Evolutionary conservation across 441 rosid genomes (phyloP).

Genomic region (Kokia cookei): DNA sequence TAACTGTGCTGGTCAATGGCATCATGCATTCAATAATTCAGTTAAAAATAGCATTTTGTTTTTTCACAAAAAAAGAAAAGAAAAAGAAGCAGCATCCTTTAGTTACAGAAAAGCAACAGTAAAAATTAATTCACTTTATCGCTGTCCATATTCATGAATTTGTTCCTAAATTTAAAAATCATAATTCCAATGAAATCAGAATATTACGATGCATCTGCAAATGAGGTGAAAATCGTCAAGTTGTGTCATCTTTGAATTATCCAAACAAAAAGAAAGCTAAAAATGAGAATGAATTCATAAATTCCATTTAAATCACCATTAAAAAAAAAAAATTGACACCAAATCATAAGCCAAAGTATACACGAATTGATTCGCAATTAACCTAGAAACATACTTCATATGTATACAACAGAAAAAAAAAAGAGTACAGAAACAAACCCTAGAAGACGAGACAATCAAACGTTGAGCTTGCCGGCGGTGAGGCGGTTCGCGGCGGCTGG

Average conservation of each 20-base stretch:
- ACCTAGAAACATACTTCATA: background rate
- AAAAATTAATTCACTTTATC: background rate
- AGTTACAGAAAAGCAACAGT: too few relatives aligned
- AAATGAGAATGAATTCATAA: background rate
- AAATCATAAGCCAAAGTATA: background rate
- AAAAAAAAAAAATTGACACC: background rate
- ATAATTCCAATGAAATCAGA: background rate
- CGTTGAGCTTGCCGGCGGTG: slow-evolving; percentile 14
- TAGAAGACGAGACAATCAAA: slow-evolving; percentile 12
- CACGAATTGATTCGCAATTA: background rate
- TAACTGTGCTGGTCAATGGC: background rate
- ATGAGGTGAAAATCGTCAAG: background rate
- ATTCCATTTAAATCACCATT: background rate
- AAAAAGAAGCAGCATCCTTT: background rate
- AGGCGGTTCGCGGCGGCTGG: background rate
- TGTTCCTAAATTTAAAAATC: background rate
- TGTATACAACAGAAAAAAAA: background rate
- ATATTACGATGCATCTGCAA: background rate
- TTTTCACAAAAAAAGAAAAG: background rate
- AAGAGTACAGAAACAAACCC: slow-evolving; percentile 14
- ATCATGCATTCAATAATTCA: background rate
- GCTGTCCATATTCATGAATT: background rate
- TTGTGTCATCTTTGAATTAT: background rate
- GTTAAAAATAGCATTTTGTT: background rate
- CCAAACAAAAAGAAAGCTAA: background rate